A percentile compares a stretch with the other conserved stretches of the same genome.
Evolutionary conservation across 768 basidiomycete genomes (phyloP).

Genomic region (Suillus alpinus): DNA sequence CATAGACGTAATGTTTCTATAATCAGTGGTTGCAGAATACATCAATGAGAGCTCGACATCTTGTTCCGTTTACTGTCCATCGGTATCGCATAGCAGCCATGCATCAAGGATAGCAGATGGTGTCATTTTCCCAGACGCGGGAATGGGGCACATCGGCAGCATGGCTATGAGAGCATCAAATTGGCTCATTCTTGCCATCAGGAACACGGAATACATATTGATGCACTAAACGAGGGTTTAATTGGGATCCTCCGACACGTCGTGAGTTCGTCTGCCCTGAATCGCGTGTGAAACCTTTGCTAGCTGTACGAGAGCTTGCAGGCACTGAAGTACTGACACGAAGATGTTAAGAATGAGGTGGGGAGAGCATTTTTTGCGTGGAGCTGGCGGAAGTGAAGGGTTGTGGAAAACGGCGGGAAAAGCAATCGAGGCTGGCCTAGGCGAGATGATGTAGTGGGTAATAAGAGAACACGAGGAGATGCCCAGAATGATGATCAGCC

Average conservation of each 20-base stretch:
- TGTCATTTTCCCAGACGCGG: not conserved
- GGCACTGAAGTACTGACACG: not conserved
- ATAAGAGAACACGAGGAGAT: not conserved
- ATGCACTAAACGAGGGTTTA: not conserved
- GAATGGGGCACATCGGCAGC: not conserved
- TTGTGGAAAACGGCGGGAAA: not conserved
- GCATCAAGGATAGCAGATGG: slow-evolving; percentile 1
- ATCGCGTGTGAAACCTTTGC: not conserved
- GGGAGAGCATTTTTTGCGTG: not conserved
- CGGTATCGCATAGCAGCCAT: slow-evolving; percentile 9
- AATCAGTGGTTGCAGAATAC: slow-evolving; percentile 9
- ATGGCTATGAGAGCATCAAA: not conserved
- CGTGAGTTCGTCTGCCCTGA: not conserved
- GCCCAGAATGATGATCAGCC: not conserved
- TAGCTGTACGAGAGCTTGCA: not conserved
- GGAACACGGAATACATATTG: not conserved
- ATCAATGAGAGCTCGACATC: slow-evolving; percentile 4
- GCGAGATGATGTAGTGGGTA: too few species aligned
- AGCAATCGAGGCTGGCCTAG: not conserved
- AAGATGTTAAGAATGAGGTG: not conserved
- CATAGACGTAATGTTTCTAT: slow-evolving; percentile 20
- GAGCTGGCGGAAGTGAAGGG: not conserved
- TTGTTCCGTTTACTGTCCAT: not conserved
- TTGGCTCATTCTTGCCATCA: not conserved
- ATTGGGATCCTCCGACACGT: not conserved